Conservation (phyloP, 148 eudicot species). For the Chenopodium quinoa region DNA sequence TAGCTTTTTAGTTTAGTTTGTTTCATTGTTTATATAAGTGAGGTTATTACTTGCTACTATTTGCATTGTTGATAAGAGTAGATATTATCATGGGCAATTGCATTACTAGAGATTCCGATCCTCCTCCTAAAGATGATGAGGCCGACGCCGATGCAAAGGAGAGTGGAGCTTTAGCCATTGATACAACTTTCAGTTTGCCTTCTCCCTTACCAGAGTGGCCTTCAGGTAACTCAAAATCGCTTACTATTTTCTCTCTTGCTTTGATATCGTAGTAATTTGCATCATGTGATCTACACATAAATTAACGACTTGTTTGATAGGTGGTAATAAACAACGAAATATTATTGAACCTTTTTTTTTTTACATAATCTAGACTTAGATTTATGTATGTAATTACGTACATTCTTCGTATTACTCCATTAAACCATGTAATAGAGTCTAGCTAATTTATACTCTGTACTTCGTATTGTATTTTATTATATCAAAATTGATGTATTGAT, state of each 20-base stretch:
- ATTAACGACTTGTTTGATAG: no score
- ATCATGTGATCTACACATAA: background rate
- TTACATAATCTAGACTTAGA: no score
- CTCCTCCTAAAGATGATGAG: background rate
- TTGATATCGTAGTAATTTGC: no score
- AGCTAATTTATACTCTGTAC: no score
- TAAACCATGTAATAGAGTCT: no score
- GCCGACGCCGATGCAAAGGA: background rate
- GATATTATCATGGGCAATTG: slow-evolving; percentile 23
- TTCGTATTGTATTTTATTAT: no score
- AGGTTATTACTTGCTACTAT: background rate
- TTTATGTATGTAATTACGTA: no score
- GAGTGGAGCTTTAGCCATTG: slow-evolving; percentile 26
- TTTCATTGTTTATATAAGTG: background rate
- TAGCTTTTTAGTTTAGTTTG: background rate
- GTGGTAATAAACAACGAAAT: no score
- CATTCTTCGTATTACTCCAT: no score
- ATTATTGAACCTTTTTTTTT: no score
- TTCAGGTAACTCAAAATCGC: slow-evolving; percentile 12
- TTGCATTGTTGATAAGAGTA: background rate
- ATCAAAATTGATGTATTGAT: no score
- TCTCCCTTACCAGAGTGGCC: slow-evolving; percentile 40
- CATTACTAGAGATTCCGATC: slow-evolving; percentile 13
- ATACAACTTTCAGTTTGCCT: slow-evolving; percentile 32
- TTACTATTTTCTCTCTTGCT: no score